Percentiles rank a stretch among this genome's conserved stretches.
Conservation (phyloP, 1,284 basidiomycete genomes). For the Trametes versicolor region DNA sequence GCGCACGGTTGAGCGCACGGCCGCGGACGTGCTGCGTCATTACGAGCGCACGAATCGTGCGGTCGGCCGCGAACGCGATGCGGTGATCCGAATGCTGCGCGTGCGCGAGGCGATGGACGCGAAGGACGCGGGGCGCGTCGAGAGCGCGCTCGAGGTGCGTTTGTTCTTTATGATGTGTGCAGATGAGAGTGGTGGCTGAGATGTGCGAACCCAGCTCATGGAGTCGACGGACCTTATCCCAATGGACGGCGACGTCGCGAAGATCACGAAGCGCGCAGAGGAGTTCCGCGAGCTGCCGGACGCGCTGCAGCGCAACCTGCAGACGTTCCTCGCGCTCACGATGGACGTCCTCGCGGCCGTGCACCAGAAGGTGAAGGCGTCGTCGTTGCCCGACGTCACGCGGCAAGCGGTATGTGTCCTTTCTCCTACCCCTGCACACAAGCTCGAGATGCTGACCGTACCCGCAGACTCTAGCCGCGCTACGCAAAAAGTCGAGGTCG, state of each 20-base stretch:
- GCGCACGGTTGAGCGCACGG: constrained; percentile 79
- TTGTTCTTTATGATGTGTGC: background rate
- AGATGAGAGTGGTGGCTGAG: background rate
- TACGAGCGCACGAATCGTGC: constrained; percentile 87
- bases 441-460: constrained; percentile 19
- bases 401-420: constrained; percentile 72
- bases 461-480: constrained; percentile 63
- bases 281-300: constrained; percentile 92
- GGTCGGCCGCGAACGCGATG: constrained; percentile 80
- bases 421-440: constrained; percentile 11
- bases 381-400: constrained; percentile 74
- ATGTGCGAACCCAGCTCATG: constrained; percentile 68
- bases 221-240: constrained; percentile 93
- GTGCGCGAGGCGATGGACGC: constrained; percentile 87
- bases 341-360: constrained; percentile 93
- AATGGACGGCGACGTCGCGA: constrained; percentile 85
- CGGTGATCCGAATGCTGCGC: constrained; percentile 80
- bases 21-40: constrained; percentile 85
- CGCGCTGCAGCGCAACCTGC: constrained; percentile 89
- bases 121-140: constrained; percentile 77
- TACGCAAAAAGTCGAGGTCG: constrained; percentile 80
- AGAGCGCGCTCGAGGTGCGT: constrained; percentile 84
- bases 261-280: constrained; percentile 89
- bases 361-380: constrained; percentile 81
- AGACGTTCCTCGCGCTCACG: constrained; percentile 89